Base-by-base conservation (phyloP, 1,284 basidiomycete genomes). In the Cryptococcus sp. region DNA sequence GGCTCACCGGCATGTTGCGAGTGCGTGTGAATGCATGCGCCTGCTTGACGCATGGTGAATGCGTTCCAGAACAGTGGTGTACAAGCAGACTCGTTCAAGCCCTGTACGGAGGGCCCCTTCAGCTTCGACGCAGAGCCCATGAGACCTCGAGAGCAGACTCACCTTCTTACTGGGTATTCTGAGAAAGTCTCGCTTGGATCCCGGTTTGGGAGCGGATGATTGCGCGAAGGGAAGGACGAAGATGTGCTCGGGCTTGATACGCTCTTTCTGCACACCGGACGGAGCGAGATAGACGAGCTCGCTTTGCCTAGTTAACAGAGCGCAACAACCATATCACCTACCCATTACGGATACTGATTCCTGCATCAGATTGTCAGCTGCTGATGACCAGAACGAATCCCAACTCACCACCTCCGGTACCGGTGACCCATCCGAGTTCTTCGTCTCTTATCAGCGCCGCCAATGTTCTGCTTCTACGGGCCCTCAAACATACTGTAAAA, bases 41-140 rank as follows among this genome's bases (percentile, higher is more conserved):
- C 87, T 3, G 89, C 90, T 52, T 84, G 81, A 20, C 89, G 82
- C 67, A 88, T 77, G 30, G 88, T 87, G 73, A 91, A 93, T 3
- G 90, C 89, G 71, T 91, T 91, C 88, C 89, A 92, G 80, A 93
- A 93, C n/a, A 93, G 79, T 7, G 90, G 91, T 0, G 90, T 92
- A 75, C 89, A 91, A 1, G 88, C 88, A 1, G 87, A 88, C 70
- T 91, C 89, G 67, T 88, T 90, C 62, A 91, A 80, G 6, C 79
- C 79, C 64, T 75, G 48, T 19, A 10, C n/a, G 39, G 5, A 30
- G 27, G 15, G 41, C 4, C 42, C 39, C 40, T 47, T 27, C 48
- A 48, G 35, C 30, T 22, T 45, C 25, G 4, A 13, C 13, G 45
- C 19, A 47, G 17, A 3, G 19, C n/a, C n/a, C 17, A 17, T 25